These are phyloP conservation scores for Malus hybrid DNA, from an alignment of 331 rosid genomes.

Conservation along the genomic window DNA sequence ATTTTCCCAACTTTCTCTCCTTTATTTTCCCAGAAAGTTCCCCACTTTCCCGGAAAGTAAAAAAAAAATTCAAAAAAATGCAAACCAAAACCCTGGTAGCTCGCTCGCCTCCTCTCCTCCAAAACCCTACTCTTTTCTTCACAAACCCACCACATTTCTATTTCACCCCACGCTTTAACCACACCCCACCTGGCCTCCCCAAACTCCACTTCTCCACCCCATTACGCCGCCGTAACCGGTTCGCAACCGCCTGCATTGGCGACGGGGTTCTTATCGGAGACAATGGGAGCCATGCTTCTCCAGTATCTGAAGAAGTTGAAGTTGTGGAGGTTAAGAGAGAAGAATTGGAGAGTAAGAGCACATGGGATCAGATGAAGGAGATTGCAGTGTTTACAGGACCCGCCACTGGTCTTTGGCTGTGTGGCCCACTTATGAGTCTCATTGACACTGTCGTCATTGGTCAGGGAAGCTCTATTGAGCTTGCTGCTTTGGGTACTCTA, in stretches of 20 bases:
- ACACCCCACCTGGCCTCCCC: conserved; percentile 6
- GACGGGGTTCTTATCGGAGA: neutral
- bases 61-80: neutral
- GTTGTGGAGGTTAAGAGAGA: neutral
- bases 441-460: conserved; percentile 83
- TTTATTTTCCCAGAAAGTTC: neutral
- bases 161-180: conserved; percentile 1
- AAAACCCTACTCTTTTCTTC: conserved; percentile 20
- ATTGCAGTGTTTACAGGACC: conserved; percentile 69
- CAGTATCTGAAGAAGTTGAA: conserved; percentile 1
- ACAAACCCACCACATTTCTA: neutral
- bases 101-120: conserved; percentile 17
- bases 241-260: conserved; percentile 16
- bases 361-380: conserved; percentile 71
- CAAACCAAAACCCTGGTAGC: conserved; percentile 13
- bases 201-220: conserved; percentile 10
- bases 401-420: conserved; percentile 72
- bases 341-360: conserved; percentile 39
- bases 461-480: conserved; percentile 86
- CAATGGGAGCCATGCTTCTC: neutral
- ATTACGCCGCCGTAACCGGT: neutral
- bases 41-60: neutral
- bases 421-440: conserved; percentile 86
- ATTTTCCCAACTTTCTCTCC: neutral
- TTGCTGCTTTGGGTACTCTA: conserved; percentile 78